Evolutionary conservation across 1,284 basidiomycete genomes (phyloP).

Genomic region (Vanrija pseudolonga): DNA sequence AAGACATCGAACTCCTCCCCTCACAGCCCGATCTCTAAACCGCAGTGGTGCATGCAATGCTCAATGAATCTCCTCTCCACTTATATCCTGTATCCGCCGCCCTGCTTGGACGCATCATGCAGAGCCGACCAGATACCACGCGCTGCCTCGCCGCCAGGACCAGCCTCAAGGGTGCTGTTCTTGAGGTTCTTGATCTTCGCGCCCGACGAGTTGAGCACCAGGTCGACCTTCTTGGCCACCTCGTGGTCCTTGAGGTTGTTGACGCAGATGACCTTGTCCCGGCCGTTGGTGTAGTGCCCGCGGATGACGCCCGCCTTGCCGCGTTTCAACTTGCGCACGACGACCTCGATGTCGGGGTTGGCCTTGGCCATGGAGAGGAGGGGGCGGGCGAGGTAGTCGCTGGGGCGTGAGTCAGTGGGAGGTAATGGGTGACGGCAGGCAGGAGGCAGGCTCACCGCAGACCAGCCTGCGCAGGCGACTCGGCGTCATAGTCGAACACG

Average conservation of each 20-base stretch:
- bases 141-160: constrained; percentile 42
- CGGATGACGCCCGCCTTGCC: constrained; percentile 47
- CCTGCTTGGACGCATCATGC: constrained; percentile 36
- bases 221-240: constrained; percentile 46
- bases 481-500: constrained; percentile 45
- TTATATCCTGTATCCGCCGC: constrained; percentile 45
- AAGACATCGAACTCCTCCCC: too few relatives aligned
- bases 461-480: constrained; percentile 38
- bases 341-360: constrained; percentile 50
- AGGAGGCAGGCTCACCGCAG: constrained; percentile 29
- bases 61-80: not conserved
- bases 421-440: not conserved
- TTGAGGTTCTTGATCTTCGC: constrained; percentile 47
- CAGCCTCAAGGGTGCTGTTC: constrained; percentile 45
- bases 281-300: constrained; percentile 51
- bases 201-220: constrained; percentile 46
- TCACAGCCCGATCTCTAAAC: not conserved
- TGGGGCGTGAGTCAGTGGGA: not conserved
- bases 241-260: constrained; percentile 46
- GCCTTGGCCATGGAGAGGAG: constrained; percentile 29
- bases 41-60: not conserved
- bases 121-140: constrained; percentile 47
- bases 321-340: constrained; percentile 45
- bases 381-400: constrained; percentile 16
- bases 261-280: constrained; percentile 53